Base-by-base conservation (phyloP, 192 early-diverging fungal species). In the Coemansia sp. region DNA sequence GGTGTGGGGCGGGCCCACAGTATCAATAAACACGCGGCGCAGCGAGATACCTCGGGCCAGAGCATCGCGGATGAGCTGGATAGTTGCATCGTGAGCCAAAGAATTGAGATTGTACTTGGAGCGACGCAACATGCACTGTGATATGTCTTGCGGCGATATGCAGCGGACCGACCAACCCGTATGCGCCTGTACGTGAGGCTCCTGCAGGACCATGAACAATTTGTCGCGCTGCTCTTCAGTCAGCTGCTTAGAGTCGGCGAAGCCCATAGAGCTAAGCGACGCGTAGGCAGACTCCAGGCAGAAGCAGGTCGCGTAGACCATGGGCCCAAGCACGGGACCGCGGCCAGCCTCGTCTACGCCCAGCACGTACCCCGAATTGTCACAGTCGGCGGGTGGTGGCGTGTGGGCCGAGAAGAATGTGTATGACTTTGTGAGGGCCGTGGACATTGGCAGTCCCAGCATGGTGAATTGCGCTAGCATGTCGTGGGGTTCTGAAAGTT, bases 341-440 rank as follows among this genome's bases (percentile, higher is more conserved):
- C 96, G 76, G 8, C 97, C 97, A 21, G 97, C 97, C 59, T 99
- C 97, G 66, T 99, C 97, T 1, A 99, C 91, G 22, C 97, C 96
- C 29, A 98, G 73, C 1, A 91, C 82, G 61, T 83, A 90, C 21
- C 63, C 63, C n/a, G n/a, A n/a, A n/a, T n/a, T n/a, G n/a, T n/a
- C n/a, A n/a, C n/a, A n/a, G n/a, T n/a, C n/a, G n/a, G n/a, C 15
- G 36, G 14, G 18, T 37, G 15, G 5, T 14, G 38, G 39, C 22
- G 43, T 15, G 4, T 57, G 61, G 1, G 52, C 53, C 1, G 77
- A 74, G 19, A 80, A 67, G 19, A 57, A 66, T n/a, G 77, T 80
- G 58, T 74, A 80, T 0, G 76, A 70, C 32, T 70, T 61, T 17
- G 65, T 54, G 1, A 74, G 67, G 0, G 55, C 55, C 38, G 58